Percentiles rank a stretch among this genome's conserved stretches.
Conservation (phyloP, 2,329 filamentous ascomycete genomes). For the Magnaporthales sp. region DNA sequence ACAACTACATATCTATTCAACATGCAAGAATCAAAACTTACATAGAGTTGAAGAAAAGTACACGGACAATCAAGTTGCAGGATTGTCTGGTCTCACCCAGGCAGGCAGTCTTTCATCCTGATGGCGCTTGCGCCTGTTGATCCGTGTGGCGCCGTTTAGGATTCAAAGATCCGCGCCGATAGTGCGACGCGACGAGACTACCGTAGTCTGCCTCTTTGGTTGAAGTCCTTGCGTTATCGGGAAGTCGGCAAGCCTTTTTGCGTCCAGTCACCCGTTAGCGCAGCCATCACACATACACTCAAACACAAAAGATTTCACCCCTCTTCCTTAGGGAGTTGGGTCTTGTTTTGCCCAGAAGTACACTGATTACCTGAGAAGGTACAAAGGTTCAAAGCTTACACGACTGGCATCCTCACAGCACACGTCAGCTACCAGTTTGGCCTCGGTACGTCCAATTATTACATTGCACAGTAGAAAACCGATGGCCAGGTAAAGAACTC, state of each 20-base stretch:
- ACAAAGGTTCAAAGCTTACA: too few relatives aligned
- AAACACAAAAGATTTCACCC: not conserved
- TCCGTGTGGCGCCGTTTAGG: not conserved
- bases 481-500: too few relatives aligned
- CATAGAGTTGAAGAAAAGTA: not conserved
- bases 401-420: too few relatives aligned
- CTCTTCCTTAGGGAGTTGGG: not conserved
- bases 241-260: not conserved
- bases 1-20: too few relatives aligned
- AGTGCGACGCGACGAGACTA: not conserved
- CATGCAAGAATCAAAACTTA: not conserved
- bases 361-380: too few relatives aligned
- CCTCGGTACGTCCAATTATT: too few relatives aligned
- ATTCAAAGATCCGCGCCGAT: not conserved
- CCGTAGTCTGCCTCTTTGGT: not conserved
- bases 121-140: not conserved
- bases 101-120: not conserved
- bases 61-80: not conserved
- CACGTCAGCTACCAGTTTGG: too few relatives aligned
- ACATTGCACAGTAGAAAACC: too few relatives aligned
- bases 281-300: not conserved
- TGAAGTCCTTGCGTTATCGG: not conserved
- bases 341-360: too few relatives aligned
- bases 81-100: not conserved
- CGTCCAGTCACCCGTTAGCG: not conserved